Evolutionary conservation across 805 yeast genomes (phyloP).

Genomic region (Candida wancherniae): DNA sequence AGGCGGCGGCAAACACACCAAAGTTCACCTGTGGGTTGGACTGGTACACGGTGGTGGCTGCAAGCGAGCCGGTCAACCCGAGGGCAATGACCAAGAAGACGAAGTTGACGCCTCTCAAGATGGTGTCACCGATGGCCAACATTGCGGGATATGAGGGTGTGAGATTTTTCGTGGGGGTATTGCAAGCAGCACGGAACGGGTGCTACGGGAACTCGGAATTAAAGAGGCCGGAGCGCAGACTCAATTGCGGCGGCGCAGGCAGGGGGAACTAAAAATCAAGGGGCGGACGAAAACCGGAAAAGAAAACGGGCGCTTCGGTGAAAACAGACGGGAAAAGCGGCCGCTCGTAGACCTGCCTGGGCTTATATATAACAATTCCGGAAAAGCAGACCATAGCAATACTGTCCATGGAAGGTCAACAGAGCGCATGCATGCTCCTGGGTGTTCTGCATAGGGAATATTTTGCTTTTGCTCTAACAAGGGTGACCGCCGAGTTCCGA

Average conservation of each 20-base stretch:
- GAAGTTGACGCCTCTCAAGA: slow-evolving; percentile 72
- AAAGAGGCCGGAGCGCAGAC: too few species aligned
- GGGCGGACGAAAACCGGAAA: too few species aligned
- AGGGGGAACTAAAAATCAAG: too few species aligned
- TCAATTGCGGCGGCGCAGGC: too few species aligned
- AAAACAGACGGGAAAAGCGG: too few species aligned
- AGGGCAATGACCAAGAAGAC: slow-evolving; percentile 70
- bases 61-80: slow-evolving; percentile 87
- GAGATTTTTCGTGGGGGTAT: too few species aligned
- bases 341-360: too few species aligned
- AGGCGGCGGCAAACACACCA: slow-evolving; percentile 81
- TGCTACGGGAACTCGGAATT: too few species aligned
- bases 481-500: slow-evolving; percentile 12
- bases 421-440: slow-evolving; percentile 9
- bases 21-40: slow-evolving; percentile 80
- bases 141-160: too few species aligned
- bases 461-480: slow-evolving; percentile 17
- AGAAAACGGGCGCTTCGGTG: too few species aligned
- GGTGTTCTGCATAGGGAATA: slow-evolving; percentile 12
- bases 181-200: too few species aligned
- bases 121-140: slow-evolving; percentile 70
- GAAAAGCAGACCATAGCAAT: slow-evolving; percentile 13
- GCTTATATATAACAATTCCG: too few species aligned
- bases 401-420: slow-evolving; percentile 6
- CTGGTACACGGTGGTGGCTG: slow-evolving; percentile 52